A percentile compares a stretch with the other conserved stretches of the same genome.
These are phyloP conservation scores for Candida ascalaphidarum DNA, from an alignment of 805 yeast genomes.

Conservation along the genomic window DNA sequence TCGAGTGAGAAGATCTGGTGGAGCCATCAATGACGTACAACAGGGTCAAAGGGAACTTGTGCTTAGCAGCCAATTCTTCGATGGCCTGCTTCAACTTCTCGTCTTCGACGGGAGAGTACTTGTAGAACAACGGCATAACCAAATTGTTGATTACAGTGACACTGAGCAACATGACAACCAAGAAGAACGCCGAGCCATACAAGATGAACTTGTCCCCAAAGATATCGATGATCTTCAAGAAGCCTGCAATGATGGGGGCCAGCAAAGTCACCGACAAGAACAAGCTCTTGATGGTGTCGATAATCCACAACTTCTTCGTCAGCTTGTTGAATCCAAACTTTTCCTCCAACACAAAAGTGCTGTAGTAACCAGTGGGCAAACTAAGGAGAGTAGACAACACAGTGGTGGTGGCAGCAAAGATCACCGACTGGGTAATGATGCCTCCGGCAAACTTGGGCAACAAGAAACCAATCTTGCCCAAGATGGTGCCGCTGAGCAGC, in stretches of 20 bases:
- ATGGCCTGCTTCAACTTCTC: constrained; percentile 81
- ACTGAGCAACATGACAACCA: constrained; percentile 62
- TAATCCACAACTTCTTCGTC: constrained; percentile 62
- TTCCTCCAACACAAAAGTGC: constrained; percentile 85
- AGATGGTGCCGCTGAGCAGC: constrained; percentile 48
- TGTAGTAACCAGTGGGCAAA: constrained; percentile 67
- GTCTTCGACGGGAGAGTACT: constrained; percentile 79
- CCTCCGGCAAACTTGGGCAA: constrained; percentile 39
- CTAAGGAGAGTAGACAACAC: constrained; percentile 45
- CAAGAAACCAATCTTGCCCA: constrained; percentile 37
- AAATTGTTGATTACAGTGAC: constrained; percentile 76
- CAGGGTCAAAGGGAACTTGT: constrained; percentile 80
- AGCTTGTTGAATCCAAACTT: constrained; percentile 88
- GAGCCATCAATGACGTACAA: constrained; percentile 94
- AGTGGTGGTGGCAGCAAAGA: constrained; percentile 47
- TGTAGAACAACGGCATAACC: constrained; percentile 90
- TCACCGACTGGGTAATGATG: constrained; percentile 60
- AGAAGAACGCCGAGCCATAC: constrained; percentile 66
- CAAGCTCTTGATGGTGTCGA: constrained; percentile 60
- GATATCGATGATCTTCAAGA: constrained; percentile 72
- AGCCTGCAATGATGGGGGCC: constrained; percentile 63
- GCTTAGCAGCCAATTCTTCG: constrained; percentile 66
- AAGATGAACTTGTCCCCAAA: constrained; percentile 77
- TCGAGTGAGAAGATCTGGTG: constrained; percentile 90
- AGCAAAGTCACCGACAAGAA: constrained; percentile 51